A percentile compares a stretch with the other conserved stretches of the same genome.
Evolutionary conservation across 2,329 filamentous ascomycete species (phyloP).

Genomic region (Ophiognomonia clavigignenti-juglandacearum): DNA sequence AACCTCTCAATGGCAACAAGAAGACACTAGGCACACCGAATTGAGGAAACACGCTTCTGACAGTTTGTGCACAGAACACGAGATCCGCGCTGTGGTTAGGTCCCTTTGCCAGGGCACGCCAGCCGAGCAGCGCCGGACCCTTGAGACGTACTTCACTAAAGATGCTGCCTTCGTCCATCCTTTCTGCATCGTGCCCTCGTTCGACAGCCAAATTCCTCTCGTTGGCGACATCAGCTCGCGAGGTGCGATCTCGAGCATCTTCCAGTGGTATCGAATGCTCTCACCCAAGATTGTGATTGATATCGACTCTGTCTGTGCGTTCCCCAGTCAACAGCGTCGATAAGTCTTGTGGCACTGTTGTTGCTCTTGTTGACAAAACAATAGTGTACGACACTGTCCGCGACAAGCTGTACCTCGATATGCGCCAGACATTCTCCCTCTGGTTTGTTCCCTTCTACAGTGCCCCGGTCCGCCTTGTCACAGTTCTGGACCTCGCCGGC

Average conservation of each 20-base stretch:
- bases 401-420: constrained; percentile 65
- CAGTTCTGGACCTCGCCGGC: constrained; percentile 61
- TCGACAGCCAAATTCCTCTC: constrained; percentile 35
- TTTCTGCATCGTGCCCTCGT: constrained; percentile 64
- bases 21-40: no score
- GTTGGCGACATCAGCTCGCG: constrained; percentile 53
- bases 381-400: constrained; percentile 63
- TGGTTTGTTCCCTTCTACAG: constrained; percentile 75
- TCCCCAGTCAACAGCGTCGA: not conserved
- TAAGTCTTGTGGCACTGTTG: not conserved
- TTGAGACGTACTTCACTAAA: constrained; percentile 69
- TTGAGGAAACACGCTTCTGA: not conserved
- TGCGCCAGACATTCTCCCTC: constrained; percentile 71
- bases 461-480: constrained; percentile 62
- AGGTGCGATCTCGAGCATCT: constrained; percentile 63
- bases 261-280: constrained; percentile 80
- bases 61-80: constrained; percentile 35
- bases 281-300: constrained; percentile 66
- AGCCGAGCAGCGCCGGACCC: constrained; percentile 56
- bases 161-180: constrained; percentile 73
- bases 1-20: not conserved
- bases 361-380: rapidly evolving
- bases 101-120: constrained; percentile 64
- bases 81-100: constrained; percentile 64
- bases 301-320: constrained; percentile 52